A percentile compares a stretch with the other conserved stretches of the same genome.
These are phyloP conservation scores for Pythium dissotocum DNA, from an alignment of 352 stramenopile species.

Conservation along the genomic window DNA sequence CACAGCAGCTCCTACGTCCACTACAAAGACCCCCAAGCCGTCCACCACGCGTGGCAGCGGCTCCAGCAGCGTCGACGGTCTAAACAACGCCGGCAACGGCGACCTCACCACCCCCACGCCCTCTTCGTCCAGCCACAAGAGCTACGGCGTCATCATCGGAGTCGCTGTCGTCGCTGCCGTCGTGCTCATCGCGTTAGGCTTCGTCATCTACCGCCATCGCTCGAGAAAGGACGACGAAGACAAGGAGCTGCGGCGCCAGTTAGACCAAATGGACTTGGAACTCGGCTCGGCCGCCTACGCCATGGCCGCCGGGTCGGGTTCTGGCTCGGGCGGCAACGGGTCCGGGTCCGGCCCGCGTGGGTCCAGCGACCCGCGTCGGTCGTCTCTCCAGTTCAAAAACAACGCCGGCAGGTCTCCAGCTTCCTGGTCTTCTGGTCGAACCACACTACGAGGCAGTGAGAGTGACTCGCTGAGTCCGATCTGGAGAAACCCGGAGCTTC, in stretches of 20 bases:
- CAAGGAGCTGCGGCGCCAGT: constrained; percentile 11
- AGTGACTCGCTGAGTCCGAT: constrained; percentile 31
- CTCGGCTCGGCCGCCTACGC: constrained; percentile 20
- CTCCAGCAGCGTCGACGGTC: background rate
- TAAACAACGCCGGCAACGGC: background rate
- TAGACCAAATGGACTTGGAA: constrained; percentile 19
- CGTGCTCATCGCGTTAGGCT: constrained; percentile 19
- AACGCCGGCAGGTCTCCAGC: constrained; percentile 5
- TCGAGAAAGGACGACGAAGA: constrained; percentile 16
- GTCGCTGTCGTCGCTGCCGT: constrained; percentile 18
- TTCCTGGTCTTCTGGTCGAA: constrained; percentile 14
- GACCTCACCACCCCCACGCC: background rate
- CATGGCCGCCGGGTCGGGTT: background rate
- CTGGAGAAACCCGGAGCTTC: constrained; percentile 51
- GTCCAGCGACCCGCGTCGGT: background rate
- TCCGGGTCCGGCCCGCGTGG: background rate
- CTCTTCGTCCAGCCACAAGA: background rate
- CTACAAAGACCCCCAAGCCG: constrained; percentile 1
- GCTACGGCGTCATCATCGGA: constrained; percentile 24
- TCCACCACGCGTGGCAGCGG: background rate
- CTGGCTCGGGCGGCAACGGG: too few species aligned
- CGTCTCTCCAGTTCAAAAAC: constrained; percentile 7
- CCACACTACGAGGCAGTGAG: constrained; percentile 7
- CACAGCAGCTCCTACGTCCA: background rate
- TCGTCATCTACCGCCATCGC: constrained; percentile 16